Percentiles rank a stretch among this genome's conserved stretches.
Evolutionary conservation across 306 rosid genomes (phyloP).

Genomic region (Elaeagnus macrophylla): DNA sequence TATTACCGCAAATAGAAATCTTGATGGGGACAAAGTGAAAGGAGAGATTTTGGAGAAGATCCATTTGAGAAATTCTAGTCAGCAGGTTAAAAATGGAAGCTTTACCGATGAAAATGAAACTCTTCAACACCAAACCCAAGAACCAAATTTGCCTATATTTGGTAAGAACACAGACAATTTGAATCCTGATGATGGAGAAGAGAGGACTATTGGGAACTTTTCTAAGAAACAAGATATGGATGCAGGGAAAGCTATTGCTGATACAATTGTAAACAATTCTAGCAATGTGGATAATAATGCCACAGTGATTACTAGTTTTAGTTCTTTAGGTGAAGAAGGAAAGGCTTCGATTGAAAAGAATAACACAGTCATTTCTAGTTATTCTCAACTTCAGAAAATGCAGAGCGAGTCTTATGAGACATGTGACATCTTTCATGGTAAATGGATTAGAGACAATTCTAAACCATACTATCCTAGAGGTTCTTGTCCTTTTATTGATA

Average conservation of each 20-base stretch:
- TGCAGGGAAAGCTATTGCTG: neutral
- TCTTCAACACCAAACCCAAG: conserved; percentile 12
- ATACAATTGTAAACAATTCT: conserved; percentile 6
- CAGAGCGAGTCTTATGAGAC: conserved; percentile 24
- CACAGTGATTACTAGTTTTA: no score
- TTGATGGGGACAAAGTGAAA: neutral
- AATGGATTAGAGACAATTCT: conserved; percentile 74
- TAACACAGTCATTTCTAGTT: conserved; percentile 9
- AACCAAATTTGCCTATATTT: conserved; percentile 3
- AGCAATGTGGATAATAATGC: conserved; percentile 4
- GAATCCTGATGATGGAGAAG: conserved; percentile 7
- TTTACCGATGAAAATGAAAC: conserved; percentile 16
- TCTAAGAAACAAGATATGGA: conserved; percentile 4
- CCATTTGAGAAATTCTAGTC: conserved; percentile 18
- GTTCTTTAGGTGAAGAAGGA: no score
- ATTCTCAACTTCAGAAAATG: conserved; percentile 12
- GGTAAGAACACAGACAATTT: neutral
- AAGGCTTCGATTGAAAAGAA: conserved; percentile 8
- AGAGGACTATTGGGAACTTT: conserved; percentile 19
- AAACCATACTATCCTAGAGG: conserved; percentile 82
- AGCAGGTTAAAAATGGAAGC: conserved; percentile 26
- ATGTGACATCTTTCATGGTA: conserved; percentile 67
- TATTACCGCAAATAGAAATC: neutral
- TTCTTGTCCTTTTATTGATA: conserved; percentile 72
- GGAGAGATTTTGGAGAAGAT: conserved; percentile 14